phyloP scores from a whole-genome alignment of 805 yeast species.

The Naumovozyma dairenensis region DNA sequence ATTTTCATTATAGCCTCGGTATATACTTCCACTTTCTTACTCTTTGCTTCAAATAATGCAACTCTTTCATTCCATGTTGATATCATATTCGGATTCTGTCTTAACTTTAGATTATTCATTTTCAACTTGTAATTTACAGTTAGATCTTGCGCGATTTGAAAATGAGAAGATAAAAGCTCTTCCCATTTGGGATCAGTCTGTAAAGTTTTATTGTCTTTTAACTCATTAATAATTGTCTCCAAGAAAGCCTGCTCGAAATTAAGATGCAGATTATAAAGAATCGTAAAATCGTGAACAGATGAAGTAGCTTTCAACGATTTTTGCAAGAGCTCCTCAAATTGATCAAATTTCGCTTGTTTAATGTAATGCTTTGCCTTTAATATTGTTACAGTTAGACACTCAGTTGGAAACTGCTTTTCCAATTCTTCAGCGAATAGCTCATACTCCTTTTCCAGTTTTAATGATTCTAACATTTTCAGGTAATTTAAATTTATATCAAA shows the following conservation, averaged over 20 bases:
- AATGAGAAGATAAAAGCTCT: conserved; percentile 32
- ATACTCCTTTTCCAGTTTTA: conserved; percentile 15
- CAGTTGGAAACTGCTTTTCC: conserved; percentile 44
- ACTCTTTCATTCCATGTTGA: conserved; percentile 62
- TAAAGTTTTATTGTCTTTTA: conserved; percentile 10
- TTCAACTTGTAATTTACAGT: conserved; percentile 47
- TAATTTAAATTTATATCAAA: conserved; percentile 10
- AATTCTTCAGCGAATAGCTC: conserved; percentile 18
- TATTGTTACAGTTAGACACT: conserved; percentile 39
- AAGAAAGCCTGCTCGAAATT: conserved; percentile 36
- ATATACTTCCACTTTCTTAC: conserved; percentile 38
- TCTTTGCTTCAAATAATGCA: conserved; percentile 32
- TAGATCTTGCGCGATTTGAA: conserved; percentile 44
- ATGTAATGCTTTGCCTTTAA: conserved; percentile 42
- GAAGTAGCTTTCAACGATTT: conserved; percentile 31
- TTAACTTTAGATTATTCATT: conserved; percentile 56
- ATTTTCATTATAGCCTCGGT: conserved; percentile 57
- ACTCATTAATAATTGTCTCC: conserved; percentile 5
- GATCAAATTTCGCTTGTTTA: conserved; percentile 22
- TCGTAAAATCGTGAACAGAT: conserved; percentile 52
- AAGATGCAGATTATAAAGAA: conserved; percentile 51
- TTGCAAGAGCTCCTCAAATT: conserved; percentile 38
- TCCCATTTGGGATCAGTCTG: conserved; percentile 19
- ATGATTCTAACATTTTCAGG: conserved; percentile 8
- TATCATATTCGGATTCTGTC: conserved; percentile 52